These are phyloP conservation scores for Fragosphaeria purpurea DNA, from an alignment of 2,329 filamentous ascomycete species.

Conservation along the genomic window DNA sequence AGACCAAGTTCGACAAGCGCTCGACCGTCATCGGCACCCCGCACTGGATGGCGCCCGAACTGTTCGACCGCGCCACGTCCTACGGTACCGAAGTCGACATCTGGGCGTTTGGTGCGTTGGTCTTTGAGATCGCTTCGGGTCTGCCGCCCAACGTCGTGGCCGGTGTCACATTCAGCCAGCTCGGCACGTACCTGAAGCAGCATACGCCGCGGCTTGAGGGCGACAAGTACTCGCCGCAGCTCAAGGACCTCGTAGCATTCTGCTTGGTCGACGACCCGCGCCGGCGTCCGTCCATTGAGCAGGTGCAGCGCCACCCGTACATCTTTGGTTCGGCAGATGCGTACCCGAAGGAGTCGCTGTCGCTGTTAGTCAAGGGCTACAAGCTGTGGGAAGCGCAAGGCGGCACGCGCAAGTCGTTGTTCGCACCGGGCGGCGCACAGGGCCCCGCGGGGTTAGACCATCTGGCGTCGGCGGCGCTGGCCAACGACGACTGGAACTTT, in stretches of 20 bases:
- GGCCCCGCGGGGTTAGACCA: conserved; percentile 26
- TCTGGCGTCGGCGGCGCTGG: conserved; percentile 32
- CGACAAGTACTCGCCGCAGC: conserved; percentile 56
- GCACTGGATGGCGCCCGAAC: conserved; percentile 79
- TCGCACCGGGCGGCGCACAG: conserved; percentile 49
- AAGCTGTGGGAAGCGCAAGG: conserved; percentile 67
- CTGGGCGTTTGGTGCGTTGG: conserved; percentile 75
- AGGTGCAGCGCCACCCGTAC: conserved; percentile 61
- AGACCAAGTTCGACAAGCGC: conserved; percentile 65
- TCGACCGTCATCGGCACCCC: conserved; percentile 75
- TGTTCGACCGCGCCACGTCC: conserved; percentile 52
- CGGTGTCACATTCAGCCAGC: conserved; percentile 40
- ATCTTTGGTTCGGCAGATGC: conserved; percentile 50
- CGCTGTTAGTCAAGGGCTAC: conserved; percentile 60
- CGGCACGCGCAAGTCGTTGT: conserved; percentile 57
- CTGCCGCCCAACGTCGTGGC: conserved; percentile 58
- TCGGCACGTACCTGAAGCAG: conserved; percentile 47
- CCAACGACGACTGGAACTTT: conserved; percentile 57
- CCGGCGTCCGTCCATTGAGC: conserved; percentile 58
- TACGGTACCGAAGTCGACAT: conserved; percentile 70
- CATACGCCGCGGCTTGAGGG: conserved; percentile 61
- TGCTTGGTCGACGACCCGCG: conserved; percentile 60
- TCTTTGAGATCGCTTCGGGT: conserved; percentile 73
- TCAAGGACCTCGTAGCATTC: conserved; percentile 63
- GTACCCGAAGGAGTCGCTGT: conserved; percentile 55